Evolutionary conservation across 352 stramenopile genomes (phyloP), one percentile per base, ranked within the genome.

Genomic region (Phytopythium cucurbitacearum): DNA sequence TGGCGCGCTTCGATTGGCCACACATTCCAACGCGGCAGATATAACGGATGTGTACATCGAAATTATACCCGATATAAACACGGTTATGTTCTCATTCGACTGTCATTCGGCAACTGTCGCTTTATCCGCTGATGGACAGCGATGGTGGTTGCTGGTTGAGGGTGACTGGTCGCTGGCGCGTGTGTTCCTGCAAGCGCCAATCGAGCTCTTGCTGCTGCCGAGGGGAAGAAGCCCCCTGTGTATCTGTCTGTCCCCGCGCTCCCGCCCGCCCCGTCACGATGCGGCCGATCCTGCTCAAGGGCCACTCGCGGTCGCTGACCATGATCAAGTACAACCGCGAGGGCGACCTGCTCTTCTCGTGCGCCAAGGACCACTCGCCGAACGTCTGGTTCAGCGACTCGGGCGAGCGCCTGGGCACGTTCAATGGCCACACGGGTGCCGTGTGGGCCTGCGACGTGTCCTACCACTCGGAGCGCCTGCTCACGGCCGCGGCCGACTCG

Each of bases 241-340:
- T 36, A n/a, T 16, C 37, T 47, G 42, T 33, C 12, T 38, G 12
- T 40, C 36, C 44, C 3, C 40, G 21, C 49, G 51, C 35, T 42
- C 52, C 28, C 33, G 35, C n/a, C 32, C 21, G 21, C 21, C 15
- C 13, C 10, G n/a, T 41, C 53, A 70, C 48, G 48, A 96, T 96
- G 94, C 94, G 94, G 73, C 97, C 97, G 51, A 99, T 99, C 69
- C 69, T 99, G 58, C 84, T 99, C 49, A 99, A 99, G 80, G 97
- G 97, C 68, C 97, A 99, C 85, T 97, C 97, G 64, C 93, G 97
- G 67, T 97, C 97, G 54, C 97, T 99, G 64, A 99, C 97, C 9
- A 89, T 92, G 80, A 88, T 99, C 60, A 98, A 99, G 69, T 99
- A 98, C 87, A 99, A 99, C 76, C 89, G 90, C 51, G 97, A 99